Evolutionary conservation across 352 stramenopile species (phyloP).

Genomic region (Pythium coloratum): DNA sequence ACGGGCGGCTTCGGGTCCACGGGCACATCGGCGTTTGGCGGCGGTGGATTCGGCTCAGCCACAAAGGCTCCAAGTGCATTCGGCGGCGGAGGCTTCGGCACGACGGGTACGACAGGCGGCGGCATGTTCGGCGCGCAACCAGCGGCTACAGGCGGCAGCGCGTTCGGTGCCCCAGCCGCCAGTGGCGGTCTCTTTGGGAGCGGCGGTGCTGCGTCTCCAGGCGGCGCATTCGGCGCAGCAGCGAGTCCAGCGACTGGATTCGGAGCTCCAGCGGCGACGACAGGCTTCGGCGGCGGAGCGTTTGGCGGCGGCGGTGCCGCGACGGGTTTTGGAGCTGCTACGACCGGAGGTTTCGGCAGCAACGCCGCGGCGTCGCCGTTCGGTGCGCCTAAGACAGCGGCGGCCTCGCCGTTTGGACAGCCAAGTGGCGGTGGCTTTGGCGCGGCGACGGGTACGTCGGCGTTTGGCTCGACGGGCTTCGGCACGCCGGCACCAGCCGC

Average conservation of each 20-base stretch:
- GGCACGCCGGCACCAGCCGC: constrained; percentile 33
- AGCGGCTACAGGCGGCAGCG: constrained; percentile 23
- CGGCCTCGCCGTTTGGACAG: constrained; percentile 62
- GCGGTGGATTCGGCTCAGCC: constrained; percentile 27
- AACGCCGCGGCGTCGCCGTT: constrained; percentile 50
- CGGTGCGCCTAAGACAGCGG: constrained; percentile 42
- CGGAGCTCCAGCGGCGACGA: constrained; percentile 1
- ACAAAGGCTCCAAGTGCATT: constrained; percentile 23
- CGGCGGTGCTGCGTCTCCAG: background rate
- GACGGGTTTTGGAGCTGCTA: constrained; percentile 25
- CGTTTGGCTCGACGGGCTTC: constrained; percentile 37
- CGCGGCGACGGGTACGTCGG: constrained; percentile 13
- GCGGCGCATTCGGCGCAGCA: constrained; percentile 3
- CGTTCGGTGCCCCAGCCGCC: constrained; percentile 37
- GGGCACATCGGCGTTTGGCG: constrained; percentile 46
- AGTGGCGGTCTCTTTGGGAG: constrained; percentile 25
- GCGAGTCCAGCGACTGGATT: constrained; percentile 12
- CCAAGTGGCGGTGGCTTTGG: constrained; percentile 47
- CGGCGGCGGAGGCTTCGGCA: constrained; percentile 37
- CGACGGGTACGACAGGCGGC: constrained; percentile 25
- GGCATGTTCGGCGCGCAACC: constrained; percentile 35
- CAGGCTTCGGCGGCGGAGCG: constrained; percentile 5
- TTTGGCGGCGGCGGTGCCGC: constrained; percentile 17
- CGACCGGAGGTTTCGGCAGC: constrained; percentile 28
- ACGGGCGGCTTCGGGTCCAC: constrained; percentile 39